Evolutionary conservation across 164 flowering plant species (phyloP).

Genomic region (Hamamelis virginiana): DNA sequence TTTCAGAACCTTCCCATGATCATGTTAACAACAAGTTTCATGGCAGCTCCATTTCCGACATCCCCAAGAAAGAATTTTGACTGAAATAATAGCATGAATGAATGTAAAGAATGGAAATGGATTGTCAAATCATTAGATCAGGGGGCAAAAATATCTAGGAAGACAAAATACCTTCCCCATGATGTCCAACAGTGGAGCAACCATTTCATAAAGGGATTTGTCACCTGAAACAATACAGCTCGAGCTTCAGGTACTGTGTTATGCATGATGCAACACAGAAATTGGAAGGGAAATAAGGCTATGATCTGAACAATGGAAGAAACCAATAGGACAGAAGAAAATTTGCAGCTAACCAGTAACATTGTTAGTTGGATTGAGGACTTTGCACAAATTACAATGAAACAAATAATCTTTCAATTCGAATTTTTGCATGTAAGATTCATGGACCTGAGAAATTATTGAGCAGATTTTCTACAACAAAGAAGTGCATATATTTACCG

Average conservation of each 20-base stretch:
- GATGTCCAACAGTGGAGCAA: constrained; percentile 69
- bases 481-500: not conserved
- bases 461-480: not conserved
- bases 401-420: not conserved
- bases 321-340: not conserved
- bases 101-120: not conserved
- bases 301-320: not conserved
- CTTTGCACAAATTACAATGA: not conserved
- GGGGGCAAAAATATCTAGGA: not conserved
- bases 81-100: constrained; percentile 34
- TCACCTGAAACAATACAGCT: constrained; percentile 64
- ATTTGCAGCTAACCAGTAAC: not conserved
- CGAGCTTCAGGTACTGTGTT: constrained; percentile 20
- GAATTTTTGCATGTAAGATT: too few species aligned
- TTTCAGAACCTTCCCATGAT: constrained; percentile 86
- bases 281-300: not conserved
- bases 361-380: not conserved
- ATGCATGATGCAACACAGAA: not conserved
- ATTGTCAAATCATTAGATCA: not conserved
- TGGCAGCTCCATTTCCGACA: constrained; percentile 97
- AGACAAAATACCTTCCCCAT: constrained; percentile 81
- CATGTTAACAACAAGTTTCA: constrained; percentile 98
- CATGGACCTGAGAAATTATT: not conserved
- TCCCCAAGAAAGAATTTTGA: constrained; percentile 92
- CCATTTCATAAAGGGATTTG: constrained; percentile 63